Conservation (phyloP, 257 asterid genomes). For the Hygrophila difformis region DNA sequence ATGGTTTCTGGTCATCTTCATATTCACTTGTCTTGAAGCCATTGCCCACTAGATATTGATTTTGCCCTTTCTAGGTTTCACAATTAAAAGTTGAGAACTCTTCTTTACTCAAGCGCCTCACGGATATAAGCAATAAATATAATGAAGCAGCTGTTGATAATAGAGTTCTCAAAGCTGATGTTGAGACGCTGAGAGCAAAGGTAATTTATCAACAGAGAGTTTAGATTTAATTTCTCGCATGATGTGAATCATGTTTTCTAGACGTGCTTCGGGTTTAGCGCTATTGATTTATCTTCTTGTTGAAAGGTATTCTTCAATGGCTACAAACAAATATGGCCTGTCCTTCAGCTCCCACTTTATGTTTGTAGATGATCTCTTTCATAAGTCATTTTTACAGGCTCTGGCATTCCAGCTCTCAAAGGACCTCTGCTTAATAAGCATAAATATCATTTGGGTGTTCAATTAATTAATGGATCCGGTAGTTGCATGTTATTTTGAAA, state of each 20-base stretch:
- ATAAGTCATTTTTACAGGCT: not conserved
- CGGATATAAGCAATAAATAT: slow-evolving; percentile 77
- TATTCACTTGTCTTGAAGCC: too few relatives aligned
- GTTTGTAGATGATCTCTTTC: too few relatives aligned
- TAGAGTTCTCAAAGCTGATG: slow-evolving; percentile 92
- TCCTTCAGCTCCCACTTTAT: too few relatives aligned
- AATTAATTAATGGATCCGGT: too few relatives aligned
- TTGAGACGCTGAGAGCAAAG: slow-evolving; percentile 92
- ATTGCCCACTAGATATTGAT: slow-evolving; percentile 14
- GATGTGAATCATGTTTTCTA: not conserved
- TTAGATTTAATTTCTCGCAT: not conserved
- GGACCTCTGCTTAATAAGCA: too few relatives aligned
- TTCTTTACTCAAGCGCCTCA: slow-evolving; percentile 60
- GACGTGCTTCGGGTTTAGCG: not conserved
- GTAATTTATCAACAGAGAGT: slow-evolving; percentile 24
- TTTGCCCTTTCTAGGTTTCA: slow-evolving; percentile 49
- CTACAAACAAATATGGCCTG: not conserved
- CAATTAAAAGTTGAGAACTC: slow-evolving; percentile 74
- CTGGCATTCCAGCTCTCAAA: not conserved
- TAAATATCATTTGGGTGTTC: too few relatives aligned
- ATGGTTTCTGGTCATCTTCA: too few relatives aligned
- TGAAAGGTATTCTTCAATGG: too few relatives aligned
- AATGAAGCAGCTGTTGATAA: slow-evolving; percentile 92
- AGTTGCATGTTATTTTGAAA: too few relatives aligned
- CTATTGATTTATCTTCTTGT: not conserved